phyloP scores from a whole-genome alignment of 2,329 filamentous ascomycete genomes.

The Aspergillus spinulosporus region DNA sequence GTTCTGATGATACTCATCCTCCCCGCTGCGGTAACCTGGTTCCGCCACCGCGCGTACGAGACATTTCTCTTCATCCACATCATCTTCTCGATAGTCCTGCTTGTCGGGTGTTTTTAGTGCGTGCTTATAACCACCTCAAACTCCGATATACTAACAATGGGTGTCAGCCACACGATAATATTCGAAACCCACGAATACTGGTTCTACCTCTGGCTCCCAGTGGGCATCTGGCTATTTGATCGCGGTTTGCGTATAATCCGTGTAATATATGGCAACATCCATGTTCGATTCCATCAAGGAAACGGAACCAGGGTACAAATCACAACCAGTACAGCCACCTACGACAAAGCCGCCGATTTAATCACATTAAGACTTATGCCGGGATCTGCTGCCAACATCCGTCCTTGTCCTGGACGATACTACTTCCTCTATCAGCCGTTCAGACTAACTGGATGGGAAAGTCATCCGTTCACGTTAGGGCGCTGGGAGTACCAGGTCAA shows the following conservation, averaged over 20 bases:
- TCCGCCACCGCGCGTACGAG: slow-evolving; percentile 49
- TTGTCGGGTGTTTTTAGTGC: slow-evolving; percentile 53
- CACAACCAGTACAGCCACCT: slow-evolving; percentile 44
- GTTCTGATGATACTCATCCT: slow-evolving; percentile 45
- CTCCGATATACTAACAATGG: neutral
- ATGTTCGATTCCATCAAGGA: slow-evolving; percentile 28
- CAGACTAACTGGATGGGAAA: slow-evolving; percentile 50
- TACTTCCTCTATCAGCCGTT: slow-evolving; percentile 54
- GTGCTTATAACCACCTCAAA: slow-evolving; percentile 20
- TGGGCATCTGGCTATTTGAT: slow-evolving; percentile 52
- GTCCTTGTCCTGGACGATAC: slow-evolving; percentile 46
- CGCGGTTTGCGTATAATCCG: slow-evolving; percentile 47
- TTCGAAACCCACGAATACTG: slow-evolving; percentile 52
- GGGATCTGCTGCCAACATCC: slow-evolving; percentile 25
- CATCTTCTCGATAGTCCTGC: slow-evolving; percentile 38
- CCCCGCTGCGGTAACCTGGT: slow-evolving; percentile 48
- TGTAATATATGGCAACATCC: slow-evolving; percentile 47
- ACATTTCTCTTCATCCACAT: slow-evolving; percentile 45
- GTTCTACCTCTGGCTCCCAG: slow-evolving; percentile 52
- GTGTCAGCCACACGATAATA: slow-evolving; percentile 48
- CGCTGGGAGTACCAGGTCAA: slow-evolving; percentile 28
- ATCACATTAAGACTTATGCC: slow-evolving; percentile 49
- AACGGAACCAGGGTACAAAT: slow-evolving; percentile 21
- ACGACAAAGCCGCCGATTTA: slow-evolving; percentile 47
- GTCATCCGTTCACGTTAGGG: slow-evolving; percentile 53